Conservation (phyloP, 2,329 filamentous ascomycete genomes). For the Ophiostoma quercus region DNA sequence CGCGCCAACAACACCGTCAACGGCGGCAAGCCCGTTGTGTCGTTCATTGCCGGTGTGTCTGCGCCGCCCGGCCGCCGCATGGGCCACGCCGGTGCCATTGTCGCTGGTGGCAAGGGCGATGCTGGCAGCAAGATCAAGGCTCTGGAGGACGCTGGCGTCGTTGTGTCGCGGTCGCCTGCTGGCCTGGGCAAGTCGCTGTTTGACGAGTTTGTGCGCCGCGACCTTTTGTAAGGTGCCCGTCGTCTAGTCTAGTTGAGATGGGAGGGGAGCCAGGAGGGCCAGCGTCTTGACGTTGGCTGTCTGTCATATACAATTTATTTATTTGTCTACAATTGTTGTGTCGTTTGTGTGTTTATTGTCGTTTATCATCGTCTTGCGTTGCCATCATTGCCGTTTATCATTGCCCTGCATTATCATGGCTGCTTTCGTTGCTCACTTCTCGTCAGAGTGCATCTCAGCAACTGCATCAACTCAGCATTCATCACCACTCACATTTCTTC, state of each 20-base stretch:
- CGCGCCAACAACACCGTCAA: slow-evolving; percentile 84
- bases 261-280: not conserved
- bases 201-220: slow-evolving; percentile 91
- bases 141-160: slow-evolving; percentile 85
- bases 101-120: slow-evolving; percentile 94
- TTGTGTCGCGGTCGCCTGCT: slow-evolving; percentile 93
- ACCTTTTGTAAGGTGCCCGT: slow-evolving; percentile 66
- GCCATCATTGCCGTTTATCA: not conserved
- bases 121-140: slow-evolving; percentile 97
- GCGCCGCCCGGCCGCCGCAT: slow-evolving; percentile 94
- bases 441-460: no score
- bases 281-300: not conserved
- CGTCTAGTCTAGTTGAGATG: not conserved
- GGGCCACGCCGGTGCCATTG: slow-evolving; percentile 98
- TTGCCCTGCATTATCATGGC: not conserved
- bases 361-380: not conserved
- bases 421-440: no score
- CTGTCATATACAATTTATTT: not conserved
- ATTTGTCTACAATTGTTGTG: not conserved
- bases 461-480: no score
- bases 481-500: no score
- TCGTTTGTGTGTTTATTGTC: not conserved
- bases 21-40: slow-evolving; percentile 85
- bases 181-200: slow-evolving; percentile 88
- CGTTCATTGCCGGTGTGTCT: slow-evolving; percentile 97